These are phyloP conservation scores for Macrophomina phaseolina DNA, from an alignment of 2,329 filamentous ascomycete species.

Conservation along the genomic window DNA sequence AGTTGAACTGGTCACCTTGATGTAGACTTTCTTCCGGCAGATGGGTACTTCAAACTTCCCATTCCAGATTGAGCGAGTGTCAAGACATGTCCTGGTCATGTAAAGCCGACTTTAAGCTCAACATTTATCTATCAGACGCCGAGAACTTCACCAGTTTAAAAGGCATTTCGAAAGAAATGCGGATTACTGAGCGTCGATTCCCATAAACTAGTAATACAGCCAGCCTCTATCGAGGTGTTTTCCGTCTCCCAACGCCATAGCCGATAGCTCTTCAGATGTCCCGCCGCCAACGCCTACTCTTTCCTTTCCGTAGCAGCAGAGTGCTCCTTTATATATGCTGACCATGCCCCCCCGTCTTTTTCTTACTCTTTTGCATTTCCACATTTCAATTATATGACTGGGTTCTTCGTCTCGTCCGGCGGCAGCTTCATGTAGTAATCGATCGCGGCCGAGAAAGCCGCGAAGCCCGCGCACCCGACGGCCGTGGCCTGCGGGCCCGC, in stretches of 20 bases:
- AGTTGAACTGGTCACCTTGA: too few species aligned
- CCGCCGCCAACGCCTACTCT: constrained; percentile 5
- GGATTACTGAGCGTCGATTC: constrained; percentile 14
- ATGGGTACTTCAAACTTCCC: too few species aligned
- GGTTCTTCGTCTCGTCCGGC: constrained; percentile 47
- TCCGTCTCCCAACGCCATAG: constrained; percentile 25
- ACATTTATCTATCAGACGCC: too few species aligned
- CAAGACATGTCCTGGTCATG: too few species aligned
- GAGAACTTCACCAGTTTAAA: too few species aligned
- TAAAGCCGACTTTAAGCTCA: too few species aligned
- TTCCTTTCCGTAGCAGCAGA: neutral
- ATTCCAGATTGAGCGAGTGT: too few species aligned
- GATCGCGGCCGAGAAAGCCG: constrained; percentile 89
- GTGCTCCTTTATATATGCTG: neutral
- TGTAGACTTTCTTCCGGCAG: too few species aligned
- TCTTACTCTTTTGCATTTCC: neutral
- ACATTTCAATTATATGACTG: constrained; percentile 39
- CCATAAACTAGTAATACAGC: constrained; percentile 7
- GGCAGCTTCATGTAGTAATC: constrained; percentile 77
- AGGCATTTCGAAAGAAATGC: neutral
- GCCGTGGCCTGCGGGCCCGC: constrained; percentile 89
- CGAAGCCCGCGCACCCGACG: constrained; percentile 90
- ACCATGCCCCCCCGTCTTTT: neutral
- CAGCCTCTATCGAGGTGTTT: neutral
- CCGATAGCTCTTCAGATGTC: neutral